Conservation (phyloP, 2,329 filamentous ascomycete genomes). For the Arthroderma sp. region DNA sequence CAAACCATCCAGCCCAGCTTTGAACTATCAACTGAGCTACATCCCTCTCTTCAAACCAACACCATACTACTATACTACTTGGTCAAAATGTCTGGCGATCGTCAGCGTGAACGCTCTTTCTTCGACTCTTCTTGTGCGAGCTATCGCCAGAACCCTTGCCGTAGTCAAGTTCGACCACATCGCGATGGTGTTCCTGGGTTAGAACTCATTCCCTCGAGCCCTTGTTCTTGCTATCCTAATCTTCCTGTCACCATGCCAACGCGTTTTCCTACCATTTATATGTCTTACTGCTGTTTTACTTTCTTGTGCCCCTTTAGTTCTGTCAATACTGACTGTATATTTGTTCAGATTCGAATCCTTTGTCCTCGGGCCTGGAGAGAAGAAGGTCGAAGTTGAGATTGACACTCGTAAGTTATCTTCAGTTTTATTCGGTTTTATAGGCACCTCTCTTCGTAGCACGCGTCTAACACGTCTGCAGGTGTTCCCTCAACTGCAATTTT, state of each 20-base stretch:
- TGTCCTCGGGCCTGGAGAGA: constrained; percentile 73
- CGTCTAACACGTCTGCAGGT: constrained; percentile 37
- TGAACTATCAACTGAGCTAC: too few species aligned
- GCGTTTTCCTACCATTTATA: not conserved
- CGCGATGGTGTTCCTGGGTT: constrained; percentile 9
- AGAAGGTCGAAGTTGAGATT: constrained; percentile 78
- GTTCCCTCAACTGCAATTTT: constrained; percentile 94
- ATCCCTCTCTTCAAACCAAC: too few species aligned
- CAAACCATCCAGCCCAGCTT: too few species aligned
- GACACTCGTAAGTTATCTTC: constrained; percentile 62
- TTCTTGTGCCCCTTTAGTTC: not conserved
- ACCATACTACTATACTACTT: too few species aligned
- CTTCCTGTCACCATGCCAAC: not conserved
- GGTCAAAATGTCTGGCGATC: constrained; percentile 1
- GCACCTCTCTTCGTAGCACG: not conserved
- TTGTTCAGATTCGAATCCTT: constrained; percentile 75
- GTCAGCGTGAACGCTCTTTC: constrained; percentile 4
- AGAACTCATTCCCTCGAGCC: not conserved
- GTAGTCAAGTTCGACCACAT: constrained; percentile 10
- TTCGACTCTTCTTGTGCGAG: constrained; percentile 9
- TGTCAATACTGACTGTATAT: constrained; percentile 1
- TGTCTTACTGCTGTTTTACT: not conserved
- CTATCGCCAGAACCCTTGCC: constrained; percentile 11
- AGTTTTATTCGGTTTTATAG: not conserved
- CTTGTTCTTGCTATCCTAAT: not conserved